phyloP scores from a whole-genome alignment of 768 basidiomycete genomes.

The Cantharellus anzutake region DNA sequence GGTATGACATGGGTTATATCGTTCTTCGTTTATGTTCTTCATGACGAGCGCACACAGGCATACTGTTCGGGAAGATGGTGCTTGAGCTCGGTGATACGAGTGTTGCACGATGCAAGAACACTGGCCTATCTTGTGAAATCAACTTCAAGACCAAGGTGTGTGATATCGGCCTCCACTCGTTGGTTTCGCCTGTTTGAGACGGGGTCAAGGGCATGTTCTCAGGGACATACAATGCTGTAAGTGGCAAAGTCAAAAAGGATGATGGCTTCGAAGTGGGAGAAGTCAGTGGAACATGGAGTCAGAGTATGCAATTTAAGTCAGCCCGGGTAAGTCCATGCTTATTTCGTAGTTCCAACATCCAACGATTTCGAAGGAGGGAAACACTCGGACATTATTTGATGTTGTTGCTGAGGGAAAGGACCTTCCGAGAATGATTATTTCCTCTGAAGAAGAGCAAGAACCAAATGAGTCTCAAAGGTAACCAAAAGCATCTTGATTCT shows the following conservation, averaged over 20 bases:
- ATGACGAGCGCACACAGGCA: not conserved
- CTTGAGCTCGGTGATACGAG: slow-evolving; percentile 87
- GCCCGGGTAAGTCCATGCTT: slow-evolving; percentile 29
- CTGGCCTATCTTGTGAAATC: slow-evolving; percentile 55
- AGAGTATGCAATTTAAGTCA: slow-evolving; percentile 69
- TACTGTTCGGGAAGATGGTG: slow-evolving; percentile 39
- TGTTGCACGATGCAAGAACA: slow-evolving; percentile 63
- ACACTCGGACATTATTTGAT: slow-evolving; percentile 71
- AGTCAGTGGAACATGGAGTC: slow-evolving; percentile 78
- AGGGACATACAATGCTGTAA: slow-evolving; percentile 82
- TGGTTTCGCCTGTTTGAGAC: not conserved
- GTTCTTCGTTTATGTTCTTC: not conserved
- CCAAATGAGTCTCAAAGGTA: slow-evolving; percentile 75
- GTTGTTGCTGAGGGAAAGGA: slow-evolving; percentile 52
- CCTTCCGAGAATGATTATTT: slow-evolving; percentile 65
- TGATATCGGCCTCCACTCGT: not conserved
- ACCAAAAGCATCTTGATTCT: slow-evolving; percentile 17
- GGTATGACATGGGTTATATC: slow-evolving; percentile 24
- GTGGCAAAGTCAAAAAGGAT: slow-evolving; percentile 50
- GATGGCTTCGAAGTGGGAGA: slow-evolving; percentile 57
- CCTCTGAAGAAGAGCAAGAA: slow-evolving; percentile 74
- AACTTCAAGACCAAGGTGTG: slow-evolving; percentile 94
- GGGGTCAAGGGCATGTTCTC: slow-evolving; percentile 75
- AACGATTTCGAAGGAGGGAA: slow-evolving; percentile 29
- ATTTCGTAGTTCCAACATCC: not conserved